Base-by-base conservation (phyloP, 805 yeast genomes). In the Pichia membranifaciens region DNA sequence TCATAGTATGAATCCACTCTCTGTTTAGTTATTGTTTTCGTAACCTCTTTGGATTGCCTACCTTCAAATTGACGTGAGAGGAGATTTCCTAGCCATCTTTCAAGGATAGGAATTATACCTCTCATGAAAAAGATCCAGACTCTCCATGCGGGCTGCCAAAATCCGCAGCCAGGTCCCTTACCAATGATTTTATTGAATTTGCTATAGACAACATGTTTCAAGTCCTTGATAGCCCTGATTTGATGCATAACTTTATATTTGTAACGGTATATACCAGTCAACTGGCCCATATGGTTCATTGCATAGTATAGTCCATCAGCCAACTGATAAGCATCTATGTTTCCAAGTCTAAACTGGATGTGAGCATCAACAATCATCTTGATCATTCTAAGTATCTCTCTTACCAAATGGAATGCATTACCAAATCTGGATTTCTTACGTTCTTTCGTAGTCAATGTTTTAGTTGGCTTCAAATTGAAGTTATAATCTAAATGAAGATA, bases 81-180 rank as follows among this genome's bases (percentile, higher is more conserved):
- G 47, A 93, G 70, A 55, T 93, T 93, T 1, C 96, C 96, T 28
- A 93, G 70, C 99, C 99, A 93, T 63, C 97, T 72, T 65, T 93
- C 99, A 16, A 93, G 69, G 44, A 93, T 65, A 0, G 99, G 99
- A 21, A 89, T 83, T 16, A 82, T 82, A 17, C 99, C 99, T 56
- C 99, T 74, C 68, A 93, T 66, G 65, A 91, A 91, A 45, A 81
- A 85, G 1, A 93, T 70, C 99, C 99, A 93, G 1, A 90, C 91
- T 55, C 96, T 72, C 99, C 98, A 93, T 1, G 96, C 87, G 0
- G 99, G 99, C 60, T 93, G 98, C 99, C 99, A 93, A 64, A 93
- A 86, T 1, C 99, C 99, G 69, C 96, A 87, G 0, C 99, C 99
- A 1, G 99, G 98, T 2, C 99, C 99, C 60, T 91, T 93, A 0